These are phyloP conservation scores for Polymyxa betae DNA, from an alignment of 208 protist genomes.

Conservation along the genomic window DNA sequence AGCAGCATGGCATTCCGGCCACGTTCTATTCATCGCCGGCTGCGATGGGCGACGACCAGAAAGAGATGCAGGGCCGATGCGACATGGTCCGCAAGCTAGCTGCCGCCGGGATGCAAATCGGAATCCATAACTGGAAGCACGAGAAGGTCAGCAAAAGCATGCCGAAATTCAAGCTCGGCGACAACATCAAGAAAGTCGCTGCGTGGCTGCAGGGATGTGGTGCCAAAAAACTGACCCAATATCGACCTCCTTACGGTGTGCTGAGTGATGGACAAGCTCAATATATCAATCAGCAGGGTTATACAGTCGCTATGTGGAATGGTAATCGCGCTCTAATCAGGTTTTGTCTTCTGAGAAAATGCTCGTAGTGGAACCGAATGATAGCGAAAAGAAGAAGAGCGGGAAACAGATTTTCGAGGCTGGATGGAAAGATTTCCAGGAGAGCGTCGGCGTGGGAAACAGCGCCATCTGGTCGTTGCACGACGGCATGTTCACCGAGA, in stretches of 20 bases:
- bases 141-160: neutral
- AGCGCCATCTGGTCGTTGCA: slow-evolving; percentile 21
- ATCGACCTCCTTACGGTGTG: slow-evolving; percentile 1
- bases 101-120: neutral
- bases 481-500: slow-evolving; percentile 8
- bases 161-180: neutral
- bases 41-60: slow-evolving; percentile 45
- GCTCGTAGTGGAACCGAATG: neutral
- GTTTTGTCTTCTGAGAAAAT: neutral
- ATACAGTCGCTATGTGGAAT: slow-evolving; percentile 13
- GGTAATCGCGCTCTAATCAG: neutral
- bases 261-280: neutral
- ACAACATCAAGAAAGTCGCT: neutral
- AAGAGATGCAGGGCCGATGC: neutral
- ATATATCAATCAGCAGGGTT: neutral
- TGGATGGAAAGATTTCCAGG: neutral
- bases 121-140: slow-evolving; percentile 11
- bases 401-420: neutral
- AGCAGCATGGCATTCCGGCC: neutral
- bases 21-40: neutral
- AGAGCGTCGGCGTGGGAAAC: slow-evolving; percentile 19
- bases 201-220: neutral
- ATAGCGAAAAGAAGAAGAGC: neutral
- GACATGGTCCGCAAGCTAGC: neutral
- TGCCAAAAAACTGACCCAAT: neutral